phyloP scores from a whole-genome alignment of 2,329 filamentous ascomycete genomes.

The Colletotrichum tamarilloi region DNA sequence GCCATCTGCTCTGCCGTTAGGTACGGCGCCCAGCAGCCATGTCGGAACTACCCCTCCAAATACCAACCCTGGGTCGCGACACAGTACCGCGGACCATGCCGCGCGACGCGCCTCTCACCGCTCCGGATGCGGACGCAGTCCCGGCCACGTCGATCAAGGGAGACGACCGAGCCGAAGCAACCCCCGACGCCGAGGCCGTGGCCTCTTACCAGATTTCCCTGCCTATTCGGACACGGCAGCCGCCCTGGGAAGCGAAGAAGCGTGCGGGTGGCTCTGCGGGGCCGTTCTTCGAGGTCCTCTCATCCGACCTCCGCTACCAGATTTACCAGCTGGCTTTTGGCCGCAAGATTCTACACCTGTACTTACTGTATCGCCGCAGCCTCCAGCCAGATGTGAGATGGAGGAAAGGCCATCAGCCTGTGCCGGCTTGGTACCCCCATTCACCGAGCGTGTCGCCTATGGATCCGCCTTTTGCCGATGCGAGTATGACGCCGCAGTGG shows the following conservation, averaged over 20 bases:
- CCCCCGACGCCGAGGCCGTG: neutral
- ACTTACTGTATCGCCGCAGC: slow-evolving; percentile 33
- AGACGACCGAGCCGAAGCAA: neutral
- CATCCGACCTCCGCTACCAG: slow-evolving; percentile 32
- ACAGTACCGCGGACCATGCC: neutral
- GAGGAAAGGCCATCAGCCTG: slow-evolving; percentile 34
- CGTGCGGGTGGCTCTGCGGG: neutral
- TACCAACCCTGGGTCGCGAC: slow-evolving; percentile 18
- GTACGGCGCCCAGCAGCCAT: slow-evolving; percentile 17
- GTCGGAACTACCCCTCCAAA: slow-evolving; percentile 7
- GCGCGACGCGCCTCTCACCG: slow-evolving; percentile 25
- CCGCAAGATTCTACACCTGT: slow-evolving; percentile 30
- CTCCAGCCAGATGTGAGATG: slow-evolving; percentile 32
- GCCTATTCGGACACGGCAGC: slow-evolving; percentile 1
- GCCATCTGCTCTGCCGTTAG: neutral
- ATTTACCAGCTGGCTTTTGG: slow-evolving; percentile 35
- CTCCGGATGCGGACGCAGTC: slow-evolving; percentile 29
- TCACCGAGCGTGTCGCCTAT: slow-evolving; percentile 33
- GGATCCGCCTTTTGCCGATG: slow-evolving; percentile 32
- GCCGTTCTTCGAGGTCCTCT: slow-evolving; percentile 33
- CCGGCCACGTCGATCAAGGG: slow-evolving; percentile 14
- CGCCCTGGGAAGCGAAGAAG: neutral
- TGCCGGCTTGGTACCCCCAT: slow-evolving; percentile 33
- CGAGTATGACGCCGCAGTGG: slow-evolving; percentile 31
- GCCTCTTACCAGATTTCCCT: neutral